These are phyloP conservation scores for Vitis hybrid DNA, from an alignment of 177 flowering plant genomes.

Conservation along the genomic window DNA sequence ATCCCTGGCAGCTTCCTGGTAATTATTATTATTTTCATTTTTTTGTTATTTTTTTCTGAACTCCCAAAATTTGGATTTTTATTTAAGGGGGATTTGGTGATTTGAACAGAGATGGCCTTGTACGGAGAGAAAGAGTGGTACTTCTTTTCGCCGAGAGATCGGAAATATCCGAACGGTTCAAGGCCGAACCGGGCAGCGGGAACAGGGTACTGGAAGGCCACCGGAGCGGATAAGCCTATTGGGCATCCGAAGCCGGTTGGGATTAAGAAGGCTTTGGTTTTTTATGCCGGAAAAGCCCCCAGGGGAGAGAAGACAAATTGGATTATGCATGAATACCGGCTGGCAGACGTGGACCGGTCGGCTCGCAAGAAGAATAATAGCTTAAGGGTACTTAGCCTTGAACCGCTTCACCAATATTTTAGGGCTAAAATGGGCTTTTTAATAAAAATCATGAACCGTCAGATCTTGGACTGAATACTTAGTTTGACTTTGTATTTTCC, in stretches of 20 bases:
- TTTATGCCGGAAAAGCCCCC: slow-evolving; percentile 86
- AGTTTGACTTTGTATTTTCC: too few species aligned
- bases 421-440: slow-evolving; percentile 4
- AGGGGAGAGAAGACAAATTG: slow-evolving; percentile 85
- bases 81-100: too few species aligned
- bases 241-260: slow-evolving; percentile 74
- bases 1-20: slow-evolving; percentile 95
- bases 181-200: slow-evolving; percentile 94
- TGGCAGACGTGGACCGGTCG: slow-evolving; percentile 84
- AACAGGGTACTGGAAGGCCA: slow-evolving; percentile 91
- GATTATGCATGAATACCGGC: slow-evolving; percentile 96
- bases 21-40: neutral
- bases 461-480: too few species aligned
- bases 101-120: slow-evolving; percentile 47
- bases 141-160: slow-evolving; percentile 83
- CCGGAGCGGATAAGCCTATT: slow-evolving; percentile 92
- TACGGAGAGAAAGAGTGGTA: slow-evolving; percentile 96
- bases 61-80: slow-evolving; percentile 4
- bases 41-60: neutral
- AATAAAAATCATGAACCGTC: neutral
- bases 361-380: slow-evolving; percentile 61
- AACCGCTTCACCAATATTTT: neutral
- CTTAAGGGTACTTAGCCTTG: slow-evolving; percentile 50
- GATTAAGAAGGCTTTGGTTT: slow-evolving; percentile 89
- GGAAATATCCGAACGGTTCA: slow-evolving; percentile 93